Base-by-base conservation (phyloP, 352 stramenopile species). In the Globisporangium radiosum region DNA sequence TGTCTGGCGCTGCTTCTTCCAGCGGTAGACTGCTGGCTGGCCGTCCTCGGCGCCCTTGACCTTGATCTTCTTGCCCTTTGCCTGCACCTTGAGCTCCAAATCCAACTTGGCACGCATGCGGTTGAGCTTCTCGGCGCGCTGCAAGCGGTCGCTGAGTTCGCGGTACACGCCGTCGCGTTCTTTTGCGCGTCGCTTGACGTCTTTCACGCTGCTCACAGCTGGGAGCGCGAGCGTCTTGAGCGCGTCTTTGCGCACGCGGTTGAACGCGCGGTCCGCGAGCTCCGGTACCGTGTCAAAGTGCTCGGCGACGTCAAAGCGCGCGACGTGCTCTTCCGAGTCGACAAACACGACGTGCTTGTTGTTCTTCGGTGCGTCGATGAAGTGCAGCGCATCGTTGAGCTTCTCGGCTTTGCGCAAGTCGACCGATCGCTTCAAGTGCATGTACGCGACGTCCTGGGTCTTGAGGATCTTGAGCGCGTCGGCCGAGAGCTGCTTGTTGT, bases 271-370 rank as follows among this genome's bases (percentile, higher is more conserved):
- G 50, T 88, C 71, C 19, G 56, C 80, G 14, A 94, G 76, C 53
- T 92, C 86, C 3, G 85, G 78, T 37, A 73, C 73, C 49, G 86
- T 95, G 64, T 94, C 82, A 61, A 99, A 99, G 75, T 98, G 93
- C 60, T 81, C 57, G 0, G 92, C 90, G 19, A 88, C 75, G 64
- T 98, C 84, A 65, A 99, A 98, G 3, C 67, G 36, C 19, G 95
- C 59, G 1, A 92, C 66, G 43, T 97, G 63, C 37, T 87, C 54
- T 6, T 82, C 68, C 8, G 76, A 76, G 52, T 98, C 92, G 7
- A 99, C 86, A 71, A 98, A 99, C 1, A 99, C 70, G 14, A 81
- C 98, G 73, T 99, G 96, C 60, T 85, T 97, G 70, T 97, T 93
- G 52, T 71, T 72, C 50, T 87, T 85, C 5, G 87, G 72, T 6